Conservation (phyloP, 495 filamentous ascomycete genomes). For the Aspergillus nidulans region DNA sequence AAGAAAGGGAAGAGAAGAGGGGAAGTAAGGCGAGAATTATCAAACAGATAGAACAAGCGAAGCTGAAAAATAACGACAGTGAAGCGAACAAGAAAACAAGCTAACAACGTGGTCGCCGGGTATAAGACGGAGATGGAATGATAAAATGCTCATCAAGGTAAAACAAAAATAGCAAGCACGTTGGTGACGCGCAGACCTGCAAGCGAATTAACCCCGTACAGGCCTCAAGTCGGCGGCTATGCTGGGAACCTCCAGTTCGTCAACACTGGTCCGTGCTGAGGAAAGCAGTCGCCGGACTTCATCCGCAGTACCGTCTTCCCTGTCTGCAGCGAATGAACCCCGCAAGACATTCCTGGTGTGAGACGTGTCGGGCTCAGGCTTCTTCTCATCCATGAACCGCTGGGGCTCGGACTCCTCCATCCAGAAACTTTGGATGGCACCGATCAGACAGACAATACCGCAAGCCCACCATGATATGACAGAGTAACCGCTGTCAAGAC, state of each 20-base stretch:
- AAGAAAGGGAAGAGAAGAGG: slow-evolving; percentile 12
- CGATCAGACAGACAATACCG: slow-evolving; percentile 67
- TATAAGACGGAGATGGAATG: slow-evolving; percentile 9
- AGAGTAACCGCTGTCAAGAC: slow-evolving; percentile 72
- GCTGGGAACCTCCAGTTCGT: slow-evolving; percentile 32
- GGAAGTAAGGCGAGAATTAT: slow-evolving; percentile 5
- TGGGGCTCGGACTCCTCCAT: slow-evolving; percentile 42
- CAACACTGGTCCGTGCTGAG: slow-evolving; percentile 37
- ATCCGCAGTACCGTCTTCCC: slow-evolving; percentile 24
- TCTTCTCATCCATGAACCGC: slow-evolving; percentile 27
- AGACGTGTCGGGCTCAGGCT: slow-evolving; percentile 10
- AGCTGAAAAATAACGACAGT: neutral
- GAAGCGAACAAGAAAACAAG: slow-evolving; percentile 9
- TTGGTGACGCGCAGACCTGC: neutral
- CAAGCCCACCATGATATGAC: slow-evolving; percentile 92
- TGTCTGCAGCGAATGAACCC: slow-evolving; percentile 19
- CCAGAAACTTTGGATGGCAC: slow-evolving; percentile 57
- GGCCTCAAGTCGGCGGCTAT: slow-evolving; percentile 14
- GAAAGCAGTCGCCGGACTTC: slow-evolving; percentile 41
- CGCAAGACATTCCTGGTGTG: slow-evolving; percentile 12
- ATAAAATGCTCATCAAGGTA: slow-evolving; percentile 5
- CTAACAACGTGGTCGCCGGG: slow-evolving; percentile 1
- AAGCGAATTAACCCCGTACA: neutral
- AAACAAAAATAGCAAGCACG: neutral
- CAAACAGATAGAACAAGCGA: slow-evolving; percentile 11